Base-by-base conservation (phyloP, 2,329 filamentous ascomycete species). In the Epicoccum sorghinum region DNA sequence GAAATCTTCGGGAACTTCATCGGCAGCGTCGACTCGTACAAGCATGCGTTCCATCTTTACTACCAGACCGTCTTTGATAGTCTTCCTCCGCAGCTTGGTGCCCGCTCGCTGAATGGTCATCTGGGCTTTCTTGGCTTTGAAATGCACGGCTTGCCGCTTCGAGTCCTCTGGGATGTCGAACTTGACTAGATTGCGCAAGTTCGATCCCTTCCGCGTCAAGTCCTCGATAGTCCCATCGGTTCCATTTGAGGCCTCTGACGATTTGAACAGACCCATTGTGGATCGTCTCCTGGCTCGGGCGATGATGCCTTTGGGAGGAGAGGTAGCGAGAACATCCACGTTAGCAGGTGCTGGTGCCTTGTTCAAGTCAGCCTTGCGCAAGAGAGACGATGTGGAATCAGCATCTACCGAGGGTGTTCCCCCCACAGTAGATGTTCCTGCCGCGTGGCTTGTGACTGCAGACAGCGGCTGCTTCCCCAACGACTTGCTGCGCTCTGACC, bases 31-130 rank as follows among this genome's bases (percentile, higher is more conserved):
- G 23, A 87, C 79, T 22, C 84, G 80, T 18, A 89, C 82, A 22
- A 89, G 80, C 86, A 89, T 89, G 55, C 82, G 84, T 66, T 88
- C 86, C 72, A 86, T 86, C 70, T 88, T 88, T 52, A 89, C 76
- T 46, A 89, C 83, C 57, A 87, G 81, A 4, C 86, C 86, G 60
- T 86, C 81, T 44, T 77, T 75, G 39, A 77, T 67, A 55, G 74
- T 76, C 47, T 70, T 64, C 47, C 78, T 74, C 23, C 78, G 66
- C 23, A 79, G 54, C 24, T 62, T 70, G 12, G 65, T 68, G 1
- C 67, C 66, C 14, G 72, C 65, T 23, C 68, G 69, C 58, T 71
- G 70, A 9, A 73, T 65, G 10, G 68, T 70, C 64, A 75, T 70
- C 52, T 78, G 75, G 4, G 73, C 71, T 41, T 74, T 66, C 48